Evolutionary conservation across 2,329 filamentous ascomycete genomes (phyloP).

Genomic region (Phyllosticta citrichinensis): DNA sequence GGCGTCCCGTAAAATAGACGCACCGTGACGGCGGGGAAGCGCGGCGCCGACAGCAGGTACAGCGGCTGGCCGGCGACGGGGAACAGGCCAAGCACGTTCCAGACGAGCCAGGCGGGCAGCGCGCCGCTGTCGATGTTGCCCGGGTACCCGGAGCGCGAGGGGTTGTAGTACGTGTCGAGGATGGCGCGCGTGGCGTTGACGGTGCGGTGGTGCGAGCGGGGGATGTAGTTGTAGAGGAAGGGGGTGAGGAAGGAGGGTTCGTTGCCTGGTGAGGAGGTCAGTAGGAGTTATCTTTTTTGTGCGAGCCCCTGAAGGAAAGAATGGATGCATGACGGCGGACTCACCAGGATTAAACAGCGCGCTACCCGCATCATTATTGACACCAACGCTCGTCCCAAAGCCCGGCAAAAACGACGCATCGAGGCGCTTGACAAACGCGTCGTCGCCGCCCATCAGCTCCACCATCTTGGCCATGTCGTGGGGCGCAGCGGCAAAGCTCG

Average conservation of each 20-base stretch:
- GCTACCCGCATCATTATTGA: conserved; percentile 19
- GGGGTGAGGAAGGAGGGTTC: conserved; percentile 32
- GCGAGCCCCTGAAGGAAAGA: too few species aligned
- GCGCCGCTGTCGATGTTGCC: conserved; percentile 40
- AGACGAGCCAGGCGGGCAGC: conserved; percentile 42
- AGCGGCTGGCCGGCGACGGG: conserved; percentile 39
- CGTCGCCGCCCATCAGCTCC: conserved; percentile 31
- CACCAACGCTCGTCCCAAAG: conserved; percentile 23
- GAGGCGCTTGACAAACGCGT: conserved; percentile 29
- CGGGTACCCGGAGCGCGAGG: conserved; percentile 30
- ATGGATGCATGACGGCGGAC: background rate
- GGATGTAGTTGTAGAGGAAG: conserved; percentile 31
- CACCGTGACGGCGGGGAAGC: conserved; percentile 29
- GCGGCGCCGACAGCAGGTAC: conserved; percentile 38
- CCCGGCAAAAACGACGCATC: conserved; percentile 33
- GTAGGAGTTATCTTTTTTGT: background rate
- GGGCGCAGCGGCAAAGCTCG: conserved; percentile 34
- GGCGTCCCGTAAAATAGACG: conserved; percentile 11
- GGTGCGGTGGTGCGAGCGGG: conserved; percentile 21
- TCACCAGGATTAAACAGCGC: conserved; percentile 15
- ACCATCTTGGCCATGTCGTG: conserved; percentile 35
- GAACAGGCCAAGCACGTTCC: conserved; percentile 41
- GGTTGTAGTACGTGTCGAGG: conserved; percentile 33
- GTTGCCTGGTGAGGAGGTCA: conserved; percentile 16
- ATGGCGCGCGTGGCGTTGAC: conserved; percentile 17